Base-by-base conservation (phyloP, 345 rosid genomes). In the Erysimum cheiranthoides region DNA sequence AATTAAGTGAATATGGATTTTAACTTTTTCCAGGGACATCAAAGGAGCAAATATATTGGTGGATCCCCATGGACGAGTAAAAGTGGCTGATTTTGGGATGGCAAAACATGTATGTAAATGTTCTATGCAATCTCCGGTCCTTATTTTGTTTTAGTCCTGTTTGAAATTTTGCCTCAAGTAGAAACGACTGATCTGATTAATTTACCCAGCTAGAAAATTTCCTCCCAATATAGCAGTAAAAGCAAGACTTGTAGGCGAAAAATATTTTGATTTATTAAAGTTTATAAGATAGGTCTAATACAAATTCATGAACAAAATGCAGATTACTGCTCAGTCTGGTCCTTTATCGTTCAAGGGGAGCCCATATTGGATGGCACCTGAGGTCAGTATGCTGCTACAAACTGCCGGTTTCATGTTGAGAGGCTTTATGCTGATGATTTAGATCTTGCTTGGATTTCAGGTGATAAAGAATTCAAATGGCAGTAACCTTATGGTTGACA, bases 341-440 rank as follows among this genome's bases (percentile, higher is more conserved):
- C 92, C 89, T 4, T 77, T 90, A 18, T 90, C 96, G 17, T 84
- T 90, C 81, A 90, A 84, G 79, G 96, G 96, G 74, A 90, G 96
- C 80, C 96, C 96, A 28, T 88, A 88, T 78, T 90, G 96, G 96
- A 90, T 90, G 96, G 96, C 96, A 74, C 96, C 96, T 47, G 96
- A 90, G 93, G 96, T 87, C 63, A 49, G 77, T 74, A 46, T 66
- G 50, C 68, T 73, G 47, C 34, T 73, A 64, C 25, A 25, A 58
- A 32, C 10, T 10, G 1, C 39, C 1, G 5, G 10, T 57, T 47
- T 30, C 45, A 56, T 74, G 5, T 34, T 65, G 10, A 34, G 63
- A 64, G 50, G 66, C 77, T 43, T 63, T 62, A 27, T 78, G 58
- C 57, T 57, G 45, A 52, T 67, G 9, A 60, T 35, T 51, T 12